phyloP scores from a whole-genome alignment of 2,329 filamentous ascomycete genomes.

The Ascochyta lentis region DNA sequence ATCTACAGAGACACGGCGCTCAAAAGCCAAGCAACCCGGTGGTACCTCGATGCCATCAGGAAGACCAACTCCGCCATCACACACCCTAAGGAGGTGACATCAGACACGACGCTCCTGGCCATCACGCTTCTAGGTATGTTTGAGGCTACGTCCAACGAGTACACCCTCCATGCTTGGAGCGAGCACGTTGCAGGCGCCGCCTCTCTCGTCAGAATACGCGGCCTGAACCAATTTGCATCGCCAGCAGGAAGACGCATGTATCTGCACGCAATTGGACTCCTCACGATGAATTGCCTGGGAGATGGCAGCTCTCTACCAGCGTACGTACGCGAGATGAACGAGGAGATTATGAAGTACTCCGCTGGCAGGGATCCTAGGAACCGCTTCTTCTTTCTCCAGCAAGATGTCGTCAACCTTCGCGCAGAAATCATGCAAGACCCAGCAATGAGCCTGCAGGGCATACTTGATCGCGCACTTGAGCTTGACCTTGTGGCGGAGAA shows the following conservation, averaged over 20 bases:
- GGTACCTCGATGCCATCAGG: constrained; percentile 42
- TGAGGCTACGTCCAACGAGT: constrained; percentile 43
- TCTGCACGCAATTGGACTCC: constrained; percentile 34
- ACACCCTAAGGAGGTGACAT: constrained; percentile 33
- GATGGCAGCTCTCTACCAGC: constrained; percentile 30
- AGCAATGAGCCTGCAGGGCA: constrained; percentile 24
- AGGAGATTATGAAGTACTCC: constrained; percentile 29
- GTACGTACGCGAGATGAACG: constrained; percentile 35
- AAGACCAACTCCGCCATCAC: constrained; percentile 42
- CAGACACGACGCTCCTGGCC: constrained; percentile 42
- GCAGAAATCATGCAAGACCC: constrained; percentile 30
- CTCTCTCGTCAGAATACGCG: constrained; percentile 42
- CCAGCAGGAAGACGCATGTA: constrained; percentile 43
- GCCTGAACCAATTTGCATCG: constrained; percentile 36
- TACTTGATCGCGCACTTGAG: constrained; percentile 35
- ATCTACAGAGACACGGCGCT: constrained; percentile 34
- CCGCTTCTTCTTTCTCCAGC: constrained; percentile 40
- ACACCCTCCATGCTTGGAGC: constrained; percentile 39
- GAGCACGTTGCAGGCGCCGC: constrained; percentile 47
- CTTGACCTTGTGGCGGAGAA: constrained; percentile 28
- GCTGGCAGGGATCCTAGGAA: constrained; percentile 32
- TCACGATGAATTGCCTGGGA: constrained; percentile 41
- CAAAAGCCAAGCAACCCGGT: constrained; percentile 37
- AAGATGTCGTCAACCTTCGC: constrained; percentile 36
- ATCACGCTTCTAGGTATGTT: constrained; percentile 43